Evolutionary conservation across 2,329 filamentous ascomycete genomes (phyloP).

Genomic region (Ceratocystis alfenasii): DNA sequence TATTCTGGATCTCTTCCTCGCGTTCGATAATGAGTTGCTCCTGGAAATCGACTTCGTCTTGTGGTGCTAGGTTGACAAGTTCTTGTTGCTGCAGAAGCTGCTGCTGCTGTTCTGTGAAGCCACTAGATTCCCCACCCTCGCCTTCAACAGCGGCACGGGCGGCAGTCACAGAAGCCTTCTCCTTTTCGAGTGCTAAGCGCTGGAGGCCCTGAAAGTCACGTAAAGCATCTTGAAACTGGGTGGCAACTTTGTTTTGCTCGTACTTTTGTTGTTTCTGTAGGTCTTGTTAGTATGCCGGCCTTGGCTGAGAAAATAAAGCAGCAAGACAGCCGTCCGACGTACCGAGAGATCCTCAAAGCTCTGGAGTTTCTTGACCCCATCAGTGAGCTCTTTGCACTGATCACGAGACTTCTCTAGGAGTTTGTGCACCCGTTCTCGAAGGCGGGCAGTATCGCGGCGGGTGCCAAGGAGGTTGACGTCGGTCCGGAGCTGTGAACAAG

Average conservation of each 20-base stretch:
- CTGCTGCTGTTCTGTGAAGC: constrained; percentile 17
- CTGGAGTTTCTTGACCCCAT: constrained; percentile 86
- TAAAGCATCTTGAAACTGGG: constrained; percentile 80
- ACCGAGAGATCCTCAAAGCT: constrained; percentile 75
- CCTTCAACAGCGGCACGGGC: constrained; percentile 69
- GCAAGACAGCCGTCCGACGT: constrained; percentile 23
- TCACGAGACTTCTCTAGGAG: constrained; percentile 75
- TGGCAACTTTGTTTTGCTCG: constrained; percentile 86
- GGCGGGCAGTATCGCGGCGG: constrained; percentile 77
- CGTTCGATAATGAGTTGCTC: constrained; percentile 91
- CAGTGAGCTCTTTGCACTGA: constrained; percentile 81
- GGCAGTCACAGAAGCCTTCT: constrained; percentile 73
- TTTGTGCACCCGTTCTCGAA: constrained; percentile 81
- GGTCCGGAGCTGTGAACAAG: constrained; percentile 71
- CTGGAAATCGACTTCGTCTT: constrained; percentile 96
- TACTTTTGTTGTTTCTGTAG: constrained; percentile 83
- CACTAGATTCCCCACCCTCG: constrained; percentile 30
- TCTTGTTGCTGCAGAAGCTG: constrained; percentile 58
- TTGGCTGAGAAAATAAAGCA: background rate
- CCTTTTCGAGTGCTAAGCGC: constrained; percentile 78
- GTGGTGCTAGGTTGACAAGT: constrained; percentile 68
- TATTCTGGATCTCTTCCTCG: constrained; percentile 92
- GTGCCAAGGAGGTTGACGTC: constrained; percentile 81
- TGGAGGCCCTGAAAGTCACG: constrained; percentile 90
- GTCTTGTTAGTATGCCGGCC: background rate